Conservation (phyloP, 2,329 filamentous ascomycete genomes). For the Colletotrichum tabaci region DNA sequence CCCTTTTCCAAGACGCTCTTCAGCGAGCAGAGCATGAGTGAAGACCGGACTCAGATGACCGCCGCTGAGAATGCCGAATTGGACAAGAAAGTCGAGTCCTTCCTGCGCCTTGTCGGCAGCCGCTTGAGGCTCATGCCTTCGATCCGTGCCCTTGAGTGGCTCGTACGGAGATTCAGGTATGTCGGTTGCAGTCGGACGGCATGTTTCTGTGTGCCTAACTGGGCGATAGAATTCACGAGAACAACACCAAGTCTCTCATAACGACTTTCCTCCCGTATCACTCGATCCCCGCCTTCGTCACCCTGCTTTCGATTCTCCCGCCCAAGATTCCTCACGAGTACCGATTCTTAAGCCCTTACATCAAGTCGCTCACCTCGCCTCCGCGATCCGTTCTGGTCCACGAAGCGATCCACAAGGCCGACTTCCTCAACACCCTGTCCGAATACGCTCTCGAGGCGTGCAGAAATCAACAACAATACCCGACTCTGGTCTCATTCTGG, state of each 20-base stretch:
- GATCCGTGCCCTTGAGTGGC: constrained; percentile 94
- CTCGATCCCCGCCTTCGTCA: constrained; percentile 85
- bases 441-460: constrained; percentile 83
- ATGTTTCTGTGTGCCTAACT: constrained; percentile 38
- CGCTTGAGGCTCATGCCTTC: constrained; percentile 87
- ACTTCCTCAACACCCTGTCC: constrained; percentile 84
- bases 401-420: constrained; percentile 82
- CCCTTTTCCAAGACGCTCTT: constrained; percentile 86
- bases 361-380: constrained; percentile 81
- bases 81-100: constrained; percentile 83
- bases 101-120: constrained; percentile 84
- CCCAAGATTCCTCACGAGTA: constrained; percentile 81
- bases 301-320: constrained; percentile 89
- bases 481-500: constrained; percentile 90
- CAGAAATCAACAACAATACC: constrained; percentile 79
- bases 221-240: constrained; percentile 83
- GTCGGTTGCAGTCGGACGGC: constrained; percentile 44
- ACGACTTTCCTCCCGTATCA: constrained; percentile 95
- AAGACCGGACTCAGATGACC: constrained; percentile 90
- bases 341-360: constrained; percentile 89
- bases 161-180: constrained; percentile 90
- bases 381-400: constrained; percentile 88
- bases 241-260: constrained; percentile 84
- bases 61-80: constrained; percentile 85
- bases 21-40: constrained; percentile 90